Evolutionary conservation across 768 basidiomycete species (phyloP).

Genomic region (Boletus rufocinnamomeus): DNA sequence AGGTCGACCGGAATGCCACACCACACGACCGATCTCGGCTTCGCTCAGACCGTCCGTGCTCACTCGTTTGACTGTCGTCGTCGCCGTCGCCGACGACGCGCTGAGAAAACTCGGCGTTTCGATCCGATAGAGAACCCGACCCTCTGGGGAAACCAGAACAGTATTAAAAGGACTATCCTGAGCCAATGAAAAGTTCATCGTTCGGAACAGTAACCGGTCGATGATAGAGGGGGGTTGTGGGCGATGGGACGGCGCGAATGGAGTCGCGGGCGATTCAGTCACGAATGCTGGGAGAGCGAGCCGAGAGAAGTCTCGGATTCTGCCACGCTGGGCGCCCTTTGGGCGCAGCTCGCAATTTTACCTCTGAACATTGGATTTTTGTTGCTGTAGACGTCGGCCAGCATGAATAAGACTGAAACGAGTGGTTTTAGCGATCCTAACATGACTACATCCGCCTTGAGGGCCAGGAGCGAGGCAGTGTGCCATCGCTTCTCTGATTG

Average conservation of each 20-base stretch:
- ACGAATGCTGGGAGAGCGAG: conserved; percentile 21
- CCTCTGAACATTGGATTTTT: neutral
- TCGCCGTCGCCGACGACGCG: conserved; percentile 11
- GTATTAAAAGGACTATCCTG: conserved; percentile 37
- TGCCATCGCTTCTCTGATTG: conserved; percentile 29
- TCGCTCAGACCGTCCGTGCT: conserved; percentile 27
- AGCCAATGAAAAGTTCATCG: conserved; percentile 36
- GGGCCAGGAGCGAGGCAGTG: conserved; percentile 31
- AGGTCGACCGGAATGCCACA: conserved; percentile 35
- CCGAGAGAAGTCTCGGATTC: conserved; percentile 36
- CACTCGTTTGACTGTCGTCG: conserved; percentile 30
- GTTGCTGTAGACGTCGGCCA: conserved; percentile 5
- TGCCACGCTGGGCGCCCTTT: conserved; percentile 36
- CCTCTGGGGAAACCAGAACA: conserved; percentile 33
- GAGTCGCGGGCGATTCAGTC: conserved; percentile 13
- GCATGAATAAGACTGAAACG: neutral
- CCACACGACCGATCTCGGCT: conserved; percentile 30
- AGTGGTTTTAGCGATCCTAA: conserved; percentile 4
- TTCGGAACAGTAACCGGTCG: conserved; percentile 1
- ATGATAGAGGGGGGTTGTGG: neutral
- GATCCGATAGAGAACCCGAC: conserved; percentile 32
- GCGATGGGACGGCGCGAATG: conserved; percentile 18
- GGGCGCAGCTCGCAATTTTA: conserved; percentile 8
- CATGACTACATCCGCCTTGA: conserved; percentile 22
- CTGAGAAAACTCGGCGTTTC: conserved; percentile 27